Evolutionary conservation across 768 basidiomycete species (phyloP).

Genomic region (Leccinum pellstonianum): DNA sequence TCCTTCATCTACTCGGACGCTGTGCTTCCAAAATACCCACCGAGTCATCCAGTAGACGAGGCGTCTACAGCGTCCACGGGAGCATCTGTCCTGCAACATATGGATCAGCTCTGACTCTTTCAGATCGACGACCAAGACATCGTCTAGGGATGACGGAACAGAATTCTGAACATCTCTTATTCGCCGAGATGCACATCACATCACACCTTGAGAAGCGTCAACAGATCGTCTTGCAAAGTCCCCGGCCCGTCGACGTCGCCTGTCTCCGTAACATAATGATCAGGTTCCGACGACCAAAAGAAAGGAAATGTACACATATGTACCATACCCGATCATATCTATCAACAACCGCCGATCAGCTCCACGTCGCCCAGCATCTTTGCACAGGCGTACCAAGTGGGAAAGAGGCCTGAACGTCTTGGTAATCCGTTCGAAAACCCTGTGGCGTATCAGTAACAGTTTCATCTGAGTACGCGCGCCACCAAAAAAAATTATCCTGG

Average conservation of each 20-base stretch:
- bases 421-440: constrained; percentile 92
- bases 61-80: constrained; percentile 7
- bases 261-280: constrained; percentile 25
- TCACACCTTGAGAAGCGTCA: too few relatives aligned
- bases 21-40: constrained; percentile 69
- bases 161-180: constrained; percentile 51
- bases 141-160: constrained; percentile 57
- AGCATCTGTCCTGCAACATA: constrained; percentile 35
- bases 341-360: constrained; percentile 66
- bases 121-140: constrained; percentile 59
- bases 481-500: background rate
- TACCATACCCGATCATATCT: constrained; percentile 67
- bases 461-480: background rate
- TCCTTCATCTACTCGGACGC: constrained; percentile 56
- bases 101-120: constrained; percentile 61
- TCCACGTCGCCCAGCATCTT: constrained; percentile 76
- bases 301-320: constrained; percentile 12
- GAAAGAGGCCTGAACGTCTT: constrained; percentile 79
- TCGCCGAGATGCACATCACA: too few relatives aligned
- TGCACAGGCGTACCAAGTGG: constrained; percentile 81
- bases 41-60: constrained; percentile 54
- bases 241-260: constrained; percentile 22
- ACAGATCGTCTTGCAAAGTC: too few relatives aligned
- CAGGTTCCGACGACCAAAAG: background rate
- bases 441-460: constrained; percentile 27